Percentiles rank a stretch among this genome's conserved stretches.
Conservation (phyloP, 768 basidiomycete species). For the Dendrothele bispora region DNA sequence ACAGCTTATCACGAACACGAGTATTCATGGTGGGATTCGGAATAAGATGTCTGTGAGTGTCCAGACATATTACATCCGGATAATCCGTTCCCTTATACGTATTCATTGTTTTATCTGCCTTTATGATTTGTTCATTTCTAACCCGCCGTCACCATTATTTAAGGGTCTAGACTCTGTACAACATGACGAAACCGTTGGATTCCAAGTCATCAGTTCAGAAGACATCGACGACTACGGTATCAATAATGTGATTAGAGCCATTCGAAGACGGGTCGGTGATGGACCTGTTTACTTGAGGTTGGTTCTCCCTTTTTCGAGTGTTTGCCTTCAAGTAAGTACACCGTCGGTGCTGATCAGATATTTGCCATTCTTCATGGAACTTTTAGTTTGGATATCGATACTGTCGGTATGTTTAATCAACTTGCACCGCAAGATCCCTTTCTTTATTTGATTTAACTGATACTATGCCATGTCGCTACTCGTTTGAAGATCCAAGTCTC, state of each 20-base stretch:
- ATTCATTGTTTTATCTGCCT: constrained; percentile 11
- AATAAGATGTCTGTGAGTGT: constrained; percentile 43
- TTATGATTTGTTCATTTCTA: not conserved
- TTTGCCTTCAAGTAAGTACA: not conserved
- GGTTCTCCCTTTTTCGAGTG: not conserved
- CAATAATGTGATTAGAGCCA: constrained; percentile 50
- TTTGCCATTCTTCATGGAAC: too few species aligned
- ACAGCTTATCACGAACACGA: constrained; percentile 57
- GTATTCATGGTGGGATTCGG: constrained; percentile 71
- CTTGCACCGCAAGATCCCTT: too few species aligned
- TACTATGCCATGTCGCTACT: too few species aligned
- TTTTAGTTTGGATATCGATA: constrained; percentile 59
- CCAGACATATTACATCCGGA: not conserved
- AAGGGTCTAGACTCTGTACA: constrained; percentile 49
- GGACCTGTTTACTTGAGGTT: constrained; percentile 63
- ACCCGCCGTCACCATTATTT: constrained; percentile 15
- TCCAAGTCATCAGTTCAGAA: constrained; percentile 59
- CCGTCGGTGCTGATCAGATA: too few species aligned
- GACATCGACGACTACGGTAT: constrained; percentile 68
- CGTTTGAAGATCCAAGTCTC: constrained; percentile 49
- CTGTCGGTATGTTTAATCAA: constrained; percentile 48
- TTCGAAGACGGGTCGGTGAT: constrained; percentile 56
- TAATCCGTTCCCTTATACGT: constrained; percentile 4
- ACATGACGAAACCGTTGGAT: constrained; percentile 58
- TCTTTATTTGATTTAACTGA: too few species aligned